Percentiles rank a stretch among this genome's conserved stretches.
Evolutionary conservation across 164 flowering plant species (phyloP).

Genomic region (Warburgia ugandensis): DNA sequence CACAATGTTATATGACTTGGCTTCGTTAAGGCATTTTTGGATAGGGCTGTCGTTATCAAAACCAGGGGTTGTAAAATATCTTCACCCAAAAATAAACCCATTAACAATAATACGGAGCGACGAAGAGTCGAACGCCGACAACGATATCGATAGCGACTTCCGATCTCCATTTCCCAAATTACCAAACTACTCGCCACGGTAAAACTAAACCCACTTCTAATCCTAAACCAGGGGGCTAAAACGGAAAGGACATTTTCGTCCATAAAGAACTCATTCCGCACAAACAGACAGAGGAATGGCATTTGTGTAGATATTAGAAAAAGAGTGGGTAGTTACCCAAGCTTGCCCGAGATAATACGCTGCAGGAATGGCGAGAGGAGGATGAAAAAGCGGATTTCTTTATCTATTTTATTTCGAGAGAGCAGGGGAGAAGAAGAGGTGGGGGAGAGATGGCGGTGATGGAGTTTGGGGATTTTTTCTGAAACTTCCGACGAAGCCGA

Average conservation of each 20-base stretch:
- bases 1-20: no score
- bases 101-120: no score
- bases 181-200: neutral
- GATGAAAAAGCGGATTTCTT: neutral
- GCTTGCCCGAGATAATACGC: constrained; percentile 3
- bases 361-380: neutral
- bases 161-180: no score
- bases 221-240: neutral
- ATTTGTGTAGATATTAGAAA: neutral
- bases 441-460: neutral
- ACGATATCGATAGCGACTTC: no score
- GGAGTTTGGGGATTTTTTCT: neutral
- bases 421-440: neutral
- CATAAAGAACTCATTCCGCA: neutral
- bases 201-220: neutral
- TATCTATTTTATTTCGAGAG: neutral
- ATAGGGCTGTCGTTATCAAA: no score
- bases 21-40: no score
- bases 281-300: constrained; percentile 1
- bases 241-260: neutral
- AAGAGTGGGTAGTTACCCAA: neutral
- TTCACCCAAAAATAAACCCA: no score
- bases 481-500: neutral
- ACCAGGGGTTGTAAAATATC: no score
- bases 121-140: no score